Evolutionary conservation across 768 basidiomycete species (phyloP), one percentile per base, ranked within the genome.

Genomic region (Suillus paluster): DNA sequence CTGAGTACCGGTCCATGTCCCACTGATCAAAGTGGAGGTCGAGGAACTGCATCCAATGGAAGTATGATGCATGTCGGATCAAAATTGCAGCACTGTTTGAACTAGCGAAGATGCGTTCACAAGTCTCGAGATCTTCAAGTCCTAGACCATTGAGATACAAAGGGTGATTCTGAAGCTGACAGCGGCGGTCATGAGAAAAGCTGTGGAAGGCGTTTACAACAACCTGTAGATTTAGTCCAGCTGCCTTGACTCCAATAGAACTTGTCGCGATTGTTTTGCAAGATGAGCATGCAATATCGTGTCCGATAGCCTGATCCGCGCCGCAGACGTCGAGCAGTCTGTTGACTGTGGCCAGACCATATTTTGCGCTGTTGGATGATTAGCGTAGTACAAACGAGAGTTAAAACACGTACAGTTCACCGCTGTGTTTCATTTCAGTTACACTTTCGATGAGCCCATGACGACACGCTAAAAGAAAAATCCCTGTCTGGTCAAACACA

Each of bases 331-430:
- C 63, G 12, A 78, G 65, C 11, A 69, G 55, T 36, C 67, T 66
- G 8, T 67, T 64, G 11, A 73, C 23, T 9, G 64, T 58, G 11
- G 73, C 38, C 9, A 60, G 30, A 8, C 36, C 38, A 53, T 54
- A 60, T 27, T 60, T 60, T 6, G 21, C 36, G 9, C 59, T 60
- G 42, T n/a, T 10, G n/a, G n/a, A 36, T 36, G 11, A 36, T 36
- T n/a, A n/a, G n/a, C n/a, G n/a, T n/a, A n/a, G n/a, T n/a, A n/a
- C n/a, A n/a, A n/a, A n/a, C n/a, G n/a, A n/a, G n/a, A n/a, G n/a
- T n/a, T n/a, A n/a, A n/a, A n/a, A n/a, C n/a, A 73, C 77, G 48
- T 67, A 79, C 78, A 78, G 60, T 60, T 80, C 73, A 6, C 78
- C 76, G 57, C 74, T 77, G 7, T 44, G 50, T 2, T 75, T 46